These are phyloP conservation scores for Santalum album DNA, from an alignment of 164 flowering plant genomes.

Conservation along the genomic window DNA sequence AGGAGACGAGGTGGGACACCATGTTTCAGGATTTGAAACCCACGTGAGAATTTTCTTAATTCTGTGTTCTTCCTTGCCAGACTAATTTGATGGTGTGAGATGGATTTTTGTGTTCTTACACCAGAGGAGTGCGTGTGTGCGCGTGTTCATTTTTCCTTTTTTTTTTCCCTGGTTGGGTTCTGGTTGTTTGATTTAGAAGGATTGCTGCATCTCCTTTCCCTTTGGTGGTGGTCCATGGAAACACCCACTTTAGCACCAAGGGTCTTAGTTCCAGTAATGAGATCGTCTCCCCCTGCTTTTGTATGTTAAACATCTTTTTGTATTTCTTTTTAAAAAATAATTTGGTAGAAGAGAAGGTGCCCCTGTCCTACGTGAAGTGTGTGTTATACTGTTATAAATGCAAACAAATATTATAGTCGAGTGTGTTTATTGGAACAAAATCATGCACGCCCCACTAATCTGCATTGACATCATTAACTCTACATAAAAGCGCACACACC, in stretches of 20 bases:
- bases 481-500: too few relatives aligned
- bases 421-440: too few relatives aligned
- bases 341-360: too few relatives aligned
- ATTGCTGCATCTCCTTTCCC: not conserved
- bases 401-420: too few relatives aligned
- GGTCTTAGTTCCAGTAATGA: constrained; percentile 15
- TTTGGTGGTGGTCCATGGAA: constrained; percentile 25
- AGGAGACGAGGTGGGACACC: constrained; percentile 58
- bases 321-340: not conserved
- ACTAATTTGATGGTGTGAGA: constrained; percentile 27
- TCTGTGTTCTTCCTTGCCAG: not conserved
- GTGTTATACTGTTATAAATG: too few relatives aligned
- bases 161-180: not conserved
- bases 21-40: constrained; percentile 66
- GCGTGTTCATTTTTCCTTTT: too few relatives aligned
- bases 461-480: too few relatives aligned
- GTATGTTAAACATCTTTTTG: not conserved
- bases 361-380: too few relatives aligned
- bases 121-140: constrained; percentile 9
- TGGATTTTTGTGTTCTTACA: constrained; percentile 28
- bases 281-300: constrained; percentile 17
- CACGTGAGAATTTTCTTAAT: constrained; percentile 34
- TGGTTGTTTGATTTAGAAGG: constrained; percentile 12
- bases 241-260: constrained; percentile 11
- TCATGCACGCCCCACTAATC: too few relatives aligned